A percentile compares a stretch with the other conserved stretches of the same genome.
Evolutionary conservation across 129 eudicot species (phyloP).

Genomic region (Oenanthe sinensis): DNA sequence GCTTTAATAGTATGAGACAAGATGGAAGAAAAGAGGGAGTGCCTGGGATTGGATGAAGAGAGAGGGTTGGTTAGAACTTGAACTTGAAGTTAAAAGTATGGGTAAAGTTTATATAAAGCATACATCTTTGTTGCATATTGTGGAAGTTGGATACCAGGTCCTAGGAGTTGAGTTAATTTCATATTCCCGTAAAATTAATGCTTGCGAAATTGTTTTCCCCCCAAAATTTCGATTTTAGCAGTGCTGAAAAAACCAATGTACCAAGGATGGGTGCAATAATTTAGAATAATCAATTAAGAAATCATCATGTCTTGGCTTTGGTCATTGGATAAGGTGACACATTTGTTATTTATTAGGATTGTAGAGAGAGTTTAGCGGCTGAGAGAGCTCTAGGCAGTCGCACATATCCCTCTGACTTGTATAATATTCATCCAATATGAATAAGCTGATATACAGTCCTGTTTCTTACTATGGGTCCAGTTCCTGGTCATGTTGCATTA

Average conservation of each 20-base stretch:
- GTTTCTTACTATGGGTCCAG: not conserved
- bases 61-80: not conserved
- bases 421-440: not conserved
- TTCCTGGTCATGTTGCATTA: not conserved
- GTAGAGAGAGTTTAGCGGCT: not conserved
- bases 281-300: not conserved
- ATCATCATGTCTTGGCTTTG: not conserved
- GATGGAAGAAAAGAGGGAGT: not conserved
- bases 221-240: not conserved
- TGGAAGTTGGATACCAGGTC: not conserved
- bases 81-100: no score
- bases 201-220: not conserved
- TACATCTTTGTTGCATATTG: not conserved
- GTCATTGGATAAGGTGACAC: not conserved
- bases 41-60: not conserved
- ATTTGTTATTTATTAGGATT: not conserved
- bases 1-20: not conserved
- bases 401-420: not conserved
- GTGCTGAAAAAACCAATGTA: not conserved
- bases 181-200: not conserved
- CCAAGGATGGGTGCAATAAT: not conserved
- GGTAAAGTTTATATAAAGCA: not conserved
- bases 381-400: not conserved
- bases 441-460: not conserved
- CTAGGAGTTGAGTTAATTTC: not conserved